Evolutionary conservation across 495 filamentous ascomycete genomes (phyloP).

Genomic region (Xylaria longipes): DNA sequence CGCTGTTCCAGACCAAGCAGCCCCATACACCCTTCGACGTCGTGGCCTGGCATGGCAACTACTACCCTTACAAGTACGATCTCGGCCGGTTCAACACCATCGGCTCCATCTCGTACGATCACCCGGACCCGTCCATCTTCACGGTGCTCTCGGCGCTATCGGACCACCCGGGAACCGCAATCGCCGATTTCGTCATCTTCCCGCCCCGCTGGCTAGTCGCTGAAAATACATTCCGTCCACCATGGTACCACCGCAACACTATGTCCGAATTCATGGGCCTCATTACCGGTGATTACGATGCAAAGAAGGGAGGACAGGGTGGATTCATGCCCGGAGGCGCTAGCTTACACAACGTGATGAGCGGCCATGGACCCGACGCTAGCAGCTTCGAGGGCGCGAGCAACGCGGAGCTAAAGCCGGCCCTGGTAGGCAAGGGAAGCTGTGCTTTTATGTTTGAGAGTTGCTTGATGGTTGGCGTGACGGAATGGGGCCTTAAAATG

Average conservation of each 20-base stretch:
- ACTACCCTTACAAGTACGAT: constrained; percentile 88
- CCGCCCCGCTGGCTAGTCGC: constrained; percentile 80
- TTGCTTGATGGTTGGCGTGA: constrained; percentile 86
- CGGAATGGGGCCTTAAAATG: constrained; percentile 85
- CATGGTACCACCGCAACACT: constrained; percentile 81
- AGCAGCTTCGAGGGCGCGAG: constrained; percentile 69
- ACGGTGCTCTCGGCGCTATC: constrained; percentile 76
- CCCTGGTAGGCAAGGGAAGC: constrained; percentile 61
- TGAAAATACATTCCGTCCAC: constrained; percentile 80
- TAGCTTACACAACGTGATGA: constrained; percentile 65
- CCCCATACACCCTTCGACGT: constrained; percentile 80
- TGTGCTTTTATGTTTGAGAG: constrained; percentile 75
- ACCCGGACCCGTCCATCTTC: constrained; percentile 81
- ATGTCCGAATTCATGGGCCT: constrained; percentile 90
- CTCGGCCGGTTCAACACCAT: constrained; percentile 81
- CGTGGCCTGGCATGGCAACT: constrained; percentile 79
- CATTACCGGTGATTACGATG: constrained; percentile 68
- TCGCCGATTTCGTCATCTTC: constrained; percentile 86
- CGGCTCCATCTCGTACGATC: constrained; percentile 76
- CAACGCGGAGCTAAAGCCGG: constrained; percentile 59
- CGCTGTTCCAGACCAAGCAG: constrained; percentile 75
- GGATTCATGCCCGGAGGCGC: constrained; percentile 67
- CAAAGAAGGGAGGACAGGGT: constrained; percentile 54
- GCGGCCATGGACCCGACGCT: constrained; percentile 65
- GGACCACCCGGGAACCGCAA: constrained; percentile 66